Evolutionary conservation across 2,329 filamentous ascomycete genomes (phyloP), one percentile per base, ranked within the genome.

Genomic region (Cladosporium austrohemisphaericum): DNA sequence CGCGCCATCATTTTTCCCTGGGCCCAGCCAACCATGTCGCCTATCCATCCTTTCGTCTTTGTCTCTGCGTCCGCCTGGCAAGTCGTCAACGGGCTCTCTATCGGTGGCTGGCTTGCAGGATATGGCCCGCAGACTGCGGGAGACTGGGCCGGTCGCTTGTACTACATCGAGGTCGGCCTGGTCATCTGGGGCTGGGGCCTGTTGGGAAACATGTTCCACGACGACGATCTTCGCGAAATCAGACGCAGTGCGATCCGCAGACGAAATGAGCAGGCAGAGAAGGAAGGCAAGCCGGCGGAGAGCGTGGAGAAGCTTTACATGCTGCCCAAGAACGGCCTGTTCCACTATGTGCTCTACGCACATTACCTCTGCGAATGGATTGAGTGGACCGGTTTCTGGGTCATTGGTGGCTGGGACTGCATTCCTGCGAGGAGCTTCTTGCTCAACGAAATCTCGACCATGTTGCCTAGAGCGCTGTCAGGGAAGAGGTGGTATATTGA

Each of bases 321-420:
- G 71, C 80, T 98, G 45, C 93, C 93, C 0, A 75, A 88, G 62
- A 85, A 85, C 43, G 90, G 91, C 1, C 70, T 95, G 41, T 98
- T 97, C 70, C 76, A 78, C 57, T 85, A 83, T 61, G 80, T 95
- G 64, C 76, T 97, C 52, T 95, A 85, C 68, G 90, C 93, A 57
- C 93, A 98, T 67, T 98, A 96, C 68, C 76, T 95, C n/a, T 86
- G 85, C 64, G 93, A 98, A 72, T 98, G 93, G 93, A 67, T 95
- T 46, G 93, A 98, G 75, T 98, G 93, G 93, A 68, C 79, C 3
- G 93, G 93, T 0, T 98, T 90, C 67, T 90, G 85, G 75, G 79
- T 95, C 67, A 79, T 86, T 58, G 79, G 84, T 1, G 77, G 78
- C 0, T 79, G 75, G 71, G 69, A 71, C 4, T 88, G 84, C 63